Conservation (phyloP, 371 early-diverging fungal genomes). For the Circinella minor region DNA sequence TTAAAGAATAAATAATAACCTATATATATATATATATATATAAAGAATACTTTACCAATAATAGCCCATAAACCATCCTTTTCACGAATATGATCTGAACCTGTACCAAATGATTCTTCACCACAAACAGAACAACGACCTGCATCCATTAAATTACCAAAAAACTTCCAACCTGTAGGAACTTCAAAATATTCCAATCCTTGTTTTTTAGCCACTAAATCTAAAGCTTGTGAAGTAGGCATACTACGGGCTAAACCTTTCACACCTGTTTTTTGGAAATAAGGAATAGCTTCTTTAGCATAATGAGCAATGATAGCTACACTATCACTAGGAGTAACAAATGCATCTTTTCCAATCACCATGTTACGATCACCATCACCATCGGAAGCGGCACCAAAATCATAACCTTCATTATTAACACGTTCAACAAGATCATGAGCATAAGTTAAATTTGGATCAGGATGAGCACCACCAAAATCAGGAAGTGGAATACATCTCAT, state of each 20-base stretch:
- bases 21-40: not conserved
- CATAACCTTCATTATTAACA: slow-evolving; percentile 78
- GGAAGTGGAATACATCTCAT: slow-evolving; percentile 84
- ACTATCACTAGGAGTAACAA: slow-evolving; percentile 97
- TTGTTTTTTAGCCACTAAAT: slow-evolving; percentile 86
- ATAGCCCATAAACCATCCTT: slow-evolving; percentile 99
- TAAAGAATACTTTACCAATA: slow-evolving; percentile 55
- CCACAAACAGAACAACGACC: slow-evolving; percentile 95
- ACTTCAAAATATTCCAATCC: slow-evolving; percentile 83
- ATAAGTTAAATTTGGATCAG: slow-evolving; percentile 98
- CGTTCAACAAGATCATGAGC: slow-evolving; percentile 93
- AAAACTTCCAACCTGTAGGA: slow-evolving; percentile 97
- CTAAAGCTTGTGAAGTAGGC: slow-evolving; percentile 95
- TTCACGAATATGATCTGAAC: slow-evolving; percentile 97
- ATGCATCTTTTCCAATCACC: slow-evolving; percentile 92
- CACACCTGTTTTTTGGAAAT: slow-evolving; percentile 85
- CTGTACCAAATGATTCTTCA: slow-evolving; percentile 98
- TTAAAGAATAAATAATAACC: slow-evolving; percentile 4
- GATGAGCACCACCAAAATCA: slow-evolving; percentile 96
- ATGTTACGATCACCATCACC: slow-evolving; percentile 96
- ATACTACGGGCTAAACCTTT: slow-evolving; percentile 93
- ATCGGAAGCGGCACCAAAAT: slow-evolving; percentile 96
- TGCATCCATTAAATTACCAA: slow-evolving; percentile 99
- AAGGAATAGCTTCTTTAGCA: slow-evolving; percentile 85
- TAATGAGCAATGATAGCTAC: slow-evolving; percentile 96